Evolutionary conservation across 805 yeast species (phyloP), one percentile per base, ranked within the genome.

Genomic region (Debaryomyces tyrocola): DNA sequence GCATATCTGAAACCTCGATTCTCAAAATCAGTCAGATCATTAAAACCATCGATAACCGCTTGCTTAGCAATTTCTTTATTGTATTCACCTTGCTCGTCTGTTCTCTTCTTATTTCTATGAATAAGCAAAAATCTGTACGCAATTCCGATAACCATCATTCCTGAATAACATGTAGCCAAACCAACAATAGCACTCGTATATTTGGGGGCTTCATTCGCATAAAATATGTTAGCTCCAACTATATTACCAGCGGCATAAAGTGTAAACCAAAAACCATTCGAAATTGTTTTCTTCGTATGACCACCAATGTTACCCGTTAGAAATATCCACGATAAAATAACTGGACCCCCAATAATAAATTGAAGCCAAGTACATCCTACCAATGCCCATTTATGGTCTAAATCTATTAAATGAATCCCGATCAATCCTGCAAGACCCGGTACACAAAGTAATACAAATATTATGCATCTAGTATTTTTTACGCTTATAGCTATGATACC

Each of bases 301-400:
- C 67, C 66, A 17, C 56, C 49, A 28, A 59, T 50, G 44, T 62
- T 62, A 12, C 55, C 55, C 36, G 52, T 54, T 38, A 58, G 39
- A 17, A 55, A 53, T 14, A 56, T 55, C 67, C 67, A 63, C 34
- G 53, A 46, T 42, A 63, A 48, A 33, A 62, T 60, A 14, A 61
- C 59, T n/a, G 65, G 67, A 2, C 60, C 65, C 4, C 69, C 68
- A 39, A 64, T 52, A 20, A 64, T 56, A 45, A 51, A 63, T 40
- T 62, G 67, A 10, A 64, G 49, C 61, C 64, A 64, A 11, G 67
- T 59, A 45, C 66, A 62, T 6, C 63, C 66, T 4, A 64, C 64
- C 34, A 63, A 47, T 11, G 62, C 51, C 66, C 66, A 60, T 41
- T 46, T 56, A 27, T 60, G 47, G 6, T 47, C 46, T 27, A 50